Base-by-base conservation (phyloP, 2,329 filamentous ascomycete genomes). In the Laburnicola sp. region DNA sequence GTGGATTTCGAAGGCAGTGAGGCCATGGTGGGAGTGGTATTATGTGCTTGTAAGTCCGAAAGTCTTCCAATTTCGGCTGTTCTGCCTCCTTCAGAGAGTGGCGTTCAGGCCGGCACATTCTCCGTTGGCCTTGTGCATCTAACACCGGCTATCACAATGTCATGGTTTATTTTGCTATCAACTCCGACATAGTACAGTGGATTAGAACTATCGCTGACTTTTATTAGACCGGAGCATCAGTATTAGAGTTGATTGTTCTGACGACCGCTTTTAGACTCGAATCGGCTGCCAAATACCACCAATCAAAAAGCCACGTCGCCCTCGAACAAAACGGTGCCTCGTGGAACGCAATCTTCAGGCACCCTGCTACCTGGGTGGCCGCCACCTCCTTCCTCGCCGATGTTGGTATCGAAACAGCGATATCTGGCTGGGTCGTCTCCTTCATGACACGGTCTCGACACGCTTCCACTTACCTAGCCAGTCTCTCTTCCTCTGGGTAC, bases 401-500 rank as follows among this genome's bases (percentile, higher is more conserved):
- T 51, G 72, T 78, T 3, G 76, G 76, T 11, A 76, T 73, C 11
- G 77, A 79, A 52, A 70, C 71, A 21, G 72, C 73, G 0, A 75
- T 78, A 0, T 77, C 74, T 2, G 75, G 75, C 28, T 79, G 77
- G 77, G 68, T 79, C 7, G 71, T 78, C 1, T 72, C 75, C 0
- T 79, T 75, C 63, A 78, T 78, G 74, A 62, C 65, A 3, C 71
- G 76, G 2, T 64, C 69, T 10, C 75, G 75, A 3, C 62, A 73
- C 35, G 64, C 70, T 0, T 66, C 73, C 3, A 60, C 68, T 0
- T 72, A 73, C 9, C 54, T 74, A 0, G 70, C 76, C 4, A 73
- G 72, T 6, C 59, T 78, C 0, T 72, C 74, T 7, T 76, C 75
- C 0, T 76, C 76, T 1, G 71, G 70, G 0, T 79, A 76, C 58